Conservation (phyloP, 805 yeast genomes). For the Saccharomyces jurei region DNA sequence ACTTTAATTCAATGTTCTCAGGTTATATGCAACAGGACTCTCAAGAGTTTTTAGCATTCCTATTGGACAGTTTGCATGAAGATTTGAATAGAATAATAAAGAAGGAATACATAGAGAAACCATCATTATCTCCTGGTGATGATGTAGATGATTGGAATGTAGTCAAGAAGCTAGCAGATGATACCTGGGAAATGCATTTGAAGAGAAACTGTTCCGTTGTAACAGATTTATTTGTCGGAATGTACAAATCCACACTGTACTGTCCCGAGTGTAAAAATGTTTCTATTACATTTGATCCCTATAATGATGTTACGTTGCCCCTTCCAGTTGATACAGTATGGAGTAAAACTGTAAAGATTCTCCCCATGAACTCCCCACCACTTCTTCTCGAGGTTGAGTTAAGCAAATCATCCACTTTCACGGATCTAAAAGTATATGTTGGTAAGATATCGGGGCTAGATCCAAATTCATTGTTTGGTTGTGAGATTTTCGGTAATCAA, state of each 20-base stretch:
- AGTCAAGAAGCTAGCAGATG: conserved; percentile 55
- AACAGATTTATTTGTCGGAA: conserved; percentile 79
- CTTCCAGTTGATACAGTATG: conserved; percentile 71
- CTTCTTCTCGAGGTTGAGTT: conserved; percentile 62
- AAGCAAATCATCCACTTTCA: conserved; percentile 52
- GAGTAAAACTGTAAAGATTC: conserved; percentile 54
- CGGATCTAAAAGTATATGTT: conserved; percentile 55
- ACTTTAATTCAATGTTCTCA: conserved; percentile 70
- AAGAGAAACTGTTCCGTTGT: conserved; percentile 78
- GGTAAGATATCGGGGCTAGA: conserved; percentile 36
- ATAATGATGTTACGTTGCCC: conserved; percentile 81
- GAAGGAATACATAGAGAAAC: conserved; percentile 85
- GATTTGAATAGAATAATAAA: conserved; percentile 75
- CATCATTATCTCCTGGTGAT: conserved; percentile 59
- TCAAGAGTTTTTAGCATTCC: conserved; percentile 84
- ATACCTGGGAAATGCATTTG: conserved; percentile 75
- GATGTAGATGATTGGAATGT: conserved; percentile 46
- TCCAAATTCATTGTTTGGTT: conserved; percentile 37
- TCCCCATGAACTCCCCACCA: conserved; percentile 50
- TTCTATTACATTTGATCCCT: conserved; percentile 90
- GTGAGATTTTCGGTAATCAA: conserved; percentile 58
- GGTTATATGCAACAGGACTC: conserved; percentile 93
- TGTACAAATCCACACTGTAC: conserved; percentile 80
- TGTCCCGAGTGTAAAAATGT: conserved; percentile 80
- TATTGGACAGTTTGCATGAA: conserved; percentile 87